phyloP scores from a whole-genome alignment of 192 early-diverging fungal species.

The Phycomyces nitens region DNA sequence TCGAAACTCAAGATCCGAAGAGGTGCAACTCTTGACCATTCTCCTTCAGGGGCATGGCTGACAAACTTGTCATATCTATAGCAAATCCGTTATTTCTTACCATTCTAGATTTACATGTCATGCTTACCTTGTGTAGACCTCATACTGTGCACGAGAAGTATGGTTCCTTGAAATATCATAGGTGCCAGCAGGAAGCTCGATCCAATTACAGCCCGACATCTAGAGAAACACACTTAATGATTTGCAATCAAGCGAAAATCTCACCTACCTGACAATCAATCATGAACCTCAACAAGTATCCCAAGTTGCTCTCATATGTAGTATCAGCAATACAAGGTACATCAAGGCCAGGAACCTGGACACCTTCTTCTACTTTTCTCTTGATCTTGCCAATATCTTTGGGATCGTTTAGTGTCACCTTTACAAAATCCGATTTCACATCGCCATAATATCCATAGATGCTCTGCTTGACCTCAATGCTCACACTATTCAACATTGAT shows the following conservation, averaged over 20 bases:
- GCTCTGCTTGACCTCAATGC: constrained; percentile 73
- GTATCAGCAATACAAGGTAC: constrained; percentile 38
- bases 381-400: constrained; percentile 34
- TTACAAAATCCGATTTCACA: constrained; percentile 74
- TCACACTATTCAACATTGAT: constrained; percentile 47
- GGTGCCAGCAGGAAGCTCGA: constrained; percentile 77
- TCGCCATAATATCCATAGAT: constrained; percentile 89
- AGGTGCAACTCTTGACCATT: constrained; percentile 93
- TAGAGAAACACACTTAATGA: constrained; percentile 14
- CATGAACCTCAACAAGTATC: constrained; percentile 90
- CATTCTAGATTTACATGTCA: not conserved
- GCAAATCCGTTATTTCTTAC: not conserved
- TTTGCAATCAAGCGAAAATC: not conserved
- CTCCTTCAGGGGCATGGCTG: constrained; percentile 80
- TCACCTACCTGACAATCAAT: constrained; percentile 73
- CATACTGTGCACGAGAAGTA: constrained; percentile 71
- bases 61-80: constrained; percentile 70
- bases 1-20: constrained; percentile 94
- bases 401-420: constrained; percentile 65
- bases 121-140: constrained; percentile 68
- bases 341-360: constrained; percentile 56
- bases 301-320: constrained; percentile 87
- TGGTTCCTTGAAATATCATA: constrained; percentile 52
- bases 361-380: constrained; percentile 45
- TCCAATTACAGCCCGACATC: constrained; percentile 87